These are phyloP conservation scores for Phytophthora crassamura DNA, from an alignment of 352 stramenopile genomes.

Conservation along the genomic window DNA sequence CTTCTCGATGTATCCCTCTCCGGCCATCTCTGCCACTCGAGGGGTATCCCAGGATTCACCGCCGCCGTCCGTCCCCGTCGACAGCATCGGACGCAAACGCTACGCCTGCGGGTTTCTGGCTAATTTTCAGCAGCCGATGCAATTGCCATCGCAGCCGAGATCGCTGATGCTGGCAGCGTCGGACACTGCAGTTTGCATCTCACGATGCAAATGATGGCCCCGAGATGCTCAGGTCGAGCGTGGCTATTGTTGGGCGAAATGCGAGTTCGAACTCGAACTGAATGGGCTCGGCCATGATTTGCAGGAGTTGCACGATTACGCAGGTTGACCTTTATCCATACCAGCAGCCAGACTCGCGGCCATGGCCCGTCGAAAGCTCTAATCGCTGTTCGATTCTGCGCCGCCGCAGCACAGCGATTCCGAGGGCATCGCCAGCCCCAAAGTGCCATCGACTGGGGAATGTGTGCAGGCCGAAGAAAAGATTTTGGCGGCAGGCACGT, in stretches of 20 bases:
- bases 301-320: slow-evolving; percentile 29
- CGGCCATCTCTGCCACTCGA: slow-evolving; percentile 33
- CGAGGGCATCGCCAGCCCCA: too few relatives aligned
- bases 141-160: not conserved
- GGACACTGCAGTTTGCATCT: not conserved
- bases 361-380: too few relatives aligned
- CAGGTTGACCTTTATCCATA: slow-evolving; percentile 17
- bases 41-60: slow-evolving; percentile 22
- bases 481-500: too few relatives aligned
- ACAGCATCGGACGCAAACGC: not conserved
- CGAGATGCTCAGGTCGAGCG: not conserved
- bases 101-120: not conserved
- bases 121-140: slow-evolving; percentile 4
- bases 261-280: too few relatives aligned
- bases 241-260: slow-evolving; percentile 10
- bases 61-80: not conserved
- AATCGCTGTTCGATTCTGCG: too few relatives aligned
- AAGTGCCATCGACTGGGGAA: too few relatives aligned
- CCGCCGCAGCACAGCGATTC: too few relatives aligned
- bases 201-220: slow-evolving; percentile 1
- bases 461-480: too few relatives aligned
- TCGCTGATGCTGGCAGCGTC: not conserved
- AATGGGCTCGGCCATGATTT: slow-evolving; percentile 16
- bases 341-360: too few relatives aligned
- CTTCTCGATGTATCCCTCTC: slow-evolving; percentile 25